These are phyloP conservation scores for Colletotrichum sp. DNA, from an alignment of 2,329 filamentous ascomycete genomes.

Conservation along the genomic window DNA sequence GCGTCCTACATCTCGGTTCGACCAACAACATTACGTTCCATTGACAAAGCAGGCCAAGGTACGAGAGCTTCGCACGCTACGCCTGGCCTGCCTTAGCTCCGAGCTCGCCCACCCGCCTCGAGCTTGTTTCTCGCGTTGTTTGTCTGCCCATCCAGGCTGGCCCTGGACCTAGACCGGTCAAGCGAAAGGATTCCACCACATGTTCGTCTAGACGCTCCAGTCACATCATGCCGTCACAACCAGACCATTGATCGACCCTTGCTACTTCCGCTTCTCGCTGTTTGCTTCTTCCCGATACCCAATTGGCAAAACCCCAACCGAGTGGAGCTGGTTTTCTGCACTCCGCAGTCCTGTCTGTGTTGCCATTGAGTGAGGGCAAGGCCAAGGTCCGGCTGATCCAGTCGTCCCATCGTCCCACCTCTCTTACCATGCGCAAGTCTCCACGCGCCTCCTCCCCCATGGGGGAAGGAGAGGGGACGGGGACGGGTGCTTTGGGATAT, in stretches of 20 bases:
- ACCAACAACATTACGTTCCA: neutral
- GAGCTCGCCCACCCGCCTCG: neutral
- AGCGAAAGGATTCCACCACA: conserved; percentile 17
- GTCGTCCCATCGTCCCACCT: conserved; percentile 15
- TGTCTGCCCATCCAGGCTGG: neutral
- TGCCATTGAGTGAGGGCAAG: neutral
- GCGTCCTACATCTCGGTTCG: neutral
- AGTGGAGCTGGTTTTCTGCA: conserved; percentile 15
- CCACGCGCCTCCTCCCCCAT: neutral
- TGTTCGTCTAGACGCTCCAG: conserved; percentile 22
- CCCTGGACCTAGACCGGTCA: neutral
- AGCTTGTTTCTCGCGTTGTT: neutral
- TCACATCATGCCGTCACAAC: conserved; percentile 16
- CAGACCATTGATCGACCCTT: neutral
- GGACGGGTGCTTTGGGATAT: conserved; percentile 7
- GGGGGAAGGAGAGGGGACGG: neutral
- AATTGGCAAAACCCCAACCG: neutral
- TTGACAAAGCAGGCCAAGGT: neutral
- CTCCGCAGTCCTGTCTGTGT: neutral
- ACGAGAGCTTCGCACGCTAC: neutral
- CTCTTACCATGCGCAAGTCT: conserved; percentile 5
- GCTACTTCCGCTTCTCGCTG: neutral
- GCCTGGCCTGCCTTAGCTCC: neutral
- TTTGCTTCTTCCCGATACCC: neutral
- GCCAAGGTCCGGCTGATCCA: conserved; percentile 7